phyloP scores from a whole-genome alignment of 148 eudicot genomes.

The Persicaria tinctoria region DNA sequence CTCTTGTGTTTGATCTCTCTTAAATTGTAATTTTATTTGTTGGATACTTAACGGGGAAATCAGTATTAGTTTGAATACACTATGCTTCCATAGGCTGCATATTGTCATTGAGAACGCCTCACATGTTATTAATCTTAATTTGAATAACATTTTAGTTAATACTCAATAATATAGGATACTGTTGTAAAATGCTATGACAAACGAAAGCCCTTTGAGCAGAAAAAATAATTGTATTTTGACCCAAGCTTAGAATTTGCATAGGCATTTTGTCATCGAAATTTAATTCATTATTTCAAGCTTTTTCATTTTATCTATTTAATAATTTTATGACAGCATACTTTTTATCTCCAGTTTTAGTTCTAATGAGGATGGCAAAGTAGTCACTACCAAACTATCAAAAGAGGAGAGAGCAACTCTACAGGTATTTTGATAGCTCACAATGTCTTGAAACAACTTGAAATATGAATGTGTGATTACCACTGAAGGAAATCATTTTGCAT shows the following conservation, averaged over 20 bases:
- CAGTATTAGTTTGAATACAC: neutral
- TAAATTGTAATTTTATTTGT: neutral
- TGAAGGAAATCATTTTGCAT: neutral
- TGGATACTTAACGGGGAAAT: neutral
- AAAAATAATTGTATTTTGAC: neutral
- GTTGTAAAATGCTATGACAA: neutral
- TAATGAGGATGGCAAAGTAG: constrained; percentile 36
- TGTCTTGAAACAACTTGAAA: neutral
- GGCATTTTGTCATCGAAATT: neutral
- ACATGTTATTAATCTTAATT: neutral
- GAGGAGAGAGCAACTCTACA: constrained; percentile 61
- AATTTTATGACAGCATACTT: neutral
- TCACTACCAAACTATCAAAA: constrained; percentile 40
- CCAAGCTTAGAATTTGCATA: neutral
- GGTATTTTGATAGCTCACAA: constrained; percentile 27
- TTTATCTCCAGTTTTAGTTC: constrained; percentile 37
- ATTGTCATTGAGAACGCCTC: neutral
- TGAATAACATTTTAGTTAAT: neutral
- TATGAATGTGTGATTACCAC: neutral
- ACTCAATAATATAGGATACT: neutral
- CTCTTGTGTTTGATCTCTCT: neutral
- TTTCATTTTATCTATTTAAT: neutral
- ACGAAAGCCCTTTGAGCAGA: neutral
- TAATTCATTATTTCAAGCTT: neutral
- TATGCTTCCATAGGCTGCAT: neutral